A percentile compares a stretch with the other conserved stretches of the same genome.
phyloP scores from a whole-genome alignment of 495 filamentous ascomycete genomes.

The Penicillium manginii region DNA sequence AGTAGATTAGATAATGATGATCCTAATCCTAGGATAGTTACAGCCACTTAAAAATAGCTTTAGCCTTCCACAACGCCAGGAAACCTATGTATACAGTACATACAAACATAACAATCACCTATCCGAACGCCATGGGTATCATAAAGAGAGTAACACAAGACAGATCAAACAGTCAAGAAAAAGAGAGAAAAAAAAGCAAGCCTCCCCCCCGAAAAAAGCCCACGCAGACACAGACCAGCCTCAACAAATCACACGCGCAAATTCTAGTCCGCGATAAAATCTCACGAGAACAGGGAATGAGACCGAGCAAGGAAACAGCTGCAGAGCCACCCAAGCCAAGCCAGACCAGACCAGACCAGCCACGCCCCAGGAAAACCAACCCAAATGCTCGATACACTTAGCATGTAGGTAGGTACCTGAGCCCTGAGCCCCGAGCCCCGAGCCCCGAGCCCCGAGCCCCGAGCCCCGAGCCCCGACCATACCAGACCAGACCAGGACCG shows the following conservation, averaged over 20 bases:
- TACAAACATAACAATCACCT: background rate
- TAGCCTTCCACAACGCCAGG: background rate
- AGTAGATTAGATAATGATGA: too few species aligned
- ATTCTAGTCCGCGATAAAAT: constrained; percentile 6
- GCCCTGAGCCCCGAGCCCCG: too few species aligned
- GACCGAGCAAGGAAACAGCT: background rate
- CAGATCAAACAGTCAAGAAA: constrained; percentile 2
- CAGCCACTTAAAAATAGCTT: background rate
- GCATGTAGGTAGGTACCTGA: too few species aligned
- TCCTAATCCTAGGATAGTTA: too few species aligned
- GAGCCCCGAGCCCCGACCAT: too few species aligned
- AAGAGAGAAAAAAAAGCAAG: constrained; percentile 6
- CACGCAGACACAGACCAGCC: background rate
- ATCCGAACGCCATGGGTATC: constrained; percentile 38
- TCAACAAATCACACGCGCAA: background rate
- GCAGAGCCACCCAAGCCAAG: background rate
- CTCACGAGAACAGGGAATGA: constrained; percentile 3
- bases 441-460: too few species aligned
- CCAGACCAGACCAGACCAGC: too few species aligned
- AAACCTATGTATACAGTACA: background rate
- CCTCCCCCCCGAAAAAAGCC: background rate
- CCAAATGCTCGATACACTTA: too few species aligned
- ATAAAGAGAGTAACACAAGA: constrained; percentile 19
- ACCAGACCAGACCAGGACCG: background rate
- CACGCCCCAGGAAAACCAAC: too few species aligned